These are phyloP conservation scores for Amanita jacksonii DNA, from an alignment of 768 basidiomycete species.

Conservation along the genomic window DNA sequence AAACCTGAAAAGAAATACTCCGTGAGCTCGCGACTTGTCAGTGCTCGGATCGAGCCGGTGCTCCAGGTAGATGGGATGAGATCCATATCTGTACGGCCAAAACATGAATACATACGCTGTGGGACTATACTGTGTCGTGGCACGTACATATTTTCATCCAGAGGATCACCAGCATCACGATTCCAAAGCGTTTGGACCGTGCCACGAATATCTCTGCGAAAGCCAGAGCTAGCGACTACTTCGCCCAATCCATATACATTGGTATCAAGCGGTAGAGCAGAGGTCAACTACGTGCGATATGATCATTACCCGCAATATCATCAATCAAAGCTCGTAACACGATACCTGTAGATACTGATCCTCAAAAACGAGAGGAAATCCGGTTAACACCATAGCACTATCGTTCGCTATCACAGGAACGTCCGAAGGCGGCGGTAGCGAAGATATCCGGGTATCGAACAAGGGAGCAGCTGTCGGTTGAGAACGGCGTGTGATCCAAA, in stretches of 20 bases:
- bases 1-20: slow-evolving; percentile 66
- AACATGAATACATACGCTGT: neutral
- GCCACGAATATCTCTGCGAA: slow-evolving; percentile 53
- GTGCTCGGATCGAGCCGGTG: slow-evolving; percentile 52
- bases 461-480: slow-evolving; percentile 43
- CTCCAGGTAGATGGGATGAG: slow-evolving; percentile 64
- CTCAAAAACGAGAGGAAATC: slow-evolving; percentile 67
- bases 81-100: slow-evolving; percentile 36
- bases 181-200: slow-evolving; percentile 65
- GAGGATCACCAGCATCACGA: slow-evolving; percentile 49
- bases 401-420: slow-evolving; percentile 43
- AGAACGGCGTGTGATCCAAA: slow-evolving; percentile 70
- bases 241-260: slow-evolving; percentile 80
- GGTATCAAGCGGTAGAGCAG: slow-evolving; percentile 52
- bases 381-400: slow-evolving; percentile 46
- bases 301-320: neutral
- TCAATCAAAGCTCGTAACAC: too few species aligned
- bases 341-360: slow-evolving; percentile 70
- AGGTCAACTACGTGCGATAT: slow-evolving; percentile 41
- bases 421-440: slow-evolving; percentile 51
- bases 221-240: slow-evolving; percentile 57
- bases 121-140: neutral
- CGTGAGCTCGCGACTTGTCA: slow-evolving; percentile 52
- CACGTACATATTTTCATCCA: slow-evolving; percentile 57
- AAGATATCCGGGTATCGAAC: slow-evolving; percentile 61